Conservation (phyloP, 2,329 filamentous ascomycete species). For the Monilinia laxa region DNA sequence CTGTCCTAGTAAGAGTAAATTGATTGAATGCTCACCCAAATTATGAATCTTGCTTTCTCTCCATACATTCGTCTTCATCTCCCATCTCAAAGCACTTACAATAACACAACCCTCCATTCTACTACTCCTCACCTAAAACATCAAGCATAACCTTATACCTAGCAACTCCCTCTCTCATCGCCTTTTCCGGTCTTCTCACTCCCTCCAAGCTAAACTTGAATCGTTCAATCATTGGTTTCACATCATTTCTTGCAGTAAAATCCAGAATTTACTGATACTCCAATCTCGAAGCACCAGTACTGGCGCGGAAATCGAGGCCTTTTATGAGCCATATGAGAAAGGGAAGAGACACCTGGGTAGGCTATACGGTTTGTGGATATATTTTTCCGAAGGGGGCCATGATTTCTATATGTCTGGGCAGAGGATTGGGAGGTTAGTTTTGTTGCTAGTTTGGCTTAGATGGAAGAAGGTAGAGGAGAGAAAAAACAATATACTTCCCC, state of each 20-base stretch:
- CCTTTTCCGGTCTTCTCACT: slow-evolving; percentile 25
- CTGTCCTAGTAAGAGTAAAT: too few relatives aligned
- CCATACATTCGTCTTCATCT: too few relatives aligned
- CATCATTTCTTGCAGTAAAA: slow-evolving; percentile 55
- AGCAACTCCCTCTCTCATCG: slow-evolving; percentile 23
- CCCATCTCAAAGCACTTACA: too few relatives aligned
- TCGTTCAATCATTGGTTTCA: slow-evolving; percentile 49
- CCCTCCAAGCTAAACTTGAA: slow-evolving; percentile 28
- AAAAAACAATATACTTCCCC: slow-evolving; percentile 44
- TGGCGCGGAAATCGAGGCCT: slow-evolving; percentile 36
- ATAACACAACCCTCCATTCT: too few relatives aligned
- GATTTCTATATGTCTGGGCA: slow-evolving; percentile 54
- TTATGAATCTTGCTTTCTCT: too few relatives aligned
- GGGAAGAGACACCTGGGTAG: slow-evolving; percentile 42
- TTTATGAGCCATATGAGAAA: slow-evolving; percentile 34
- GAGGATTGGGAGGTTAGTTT: neutral
- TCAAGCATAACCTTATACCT: slow-evolving; percentile 29
- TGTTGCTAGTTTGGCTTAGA: neutral
- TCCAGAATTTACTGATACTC: slow-evolving; percentile 58
- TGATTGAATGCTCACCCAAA: too few relatives aligned
- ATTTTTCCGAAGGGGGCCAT: slow-evolving; percentile 59
- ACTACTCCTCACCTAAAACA: neutral
- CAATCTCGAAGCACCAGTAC: slow-evolving; percentile 41
- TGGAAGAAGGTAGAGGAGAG: neutral
- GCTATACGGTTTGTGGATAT: slow-evolving; percentile 64